Conservation (phyloP, 1,284 basidiomycete species). For the Moesziomyces globuligerus region DNA sequence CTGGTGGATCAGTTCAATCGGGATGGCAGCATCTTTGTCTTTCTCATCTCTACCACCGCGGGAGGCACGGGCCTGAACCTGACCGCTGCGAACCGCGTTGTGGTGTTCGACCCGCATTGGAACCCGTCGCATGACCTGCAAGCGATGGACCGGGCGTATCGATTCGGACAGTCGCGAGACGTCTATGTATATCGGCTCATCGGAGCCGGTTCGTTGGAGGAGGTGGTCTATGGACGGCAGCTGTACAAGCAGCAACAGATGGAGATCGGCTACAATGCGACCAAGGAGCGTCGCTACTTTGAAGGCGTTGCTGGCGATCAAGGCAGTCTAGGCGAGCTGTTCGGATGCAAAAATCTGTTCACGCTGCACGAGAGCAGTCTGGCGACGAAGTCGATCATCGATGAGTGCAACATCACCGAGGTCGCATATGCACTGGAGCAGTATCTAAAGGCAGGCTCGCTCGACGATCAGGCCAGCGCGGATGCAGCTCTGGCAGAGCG, state of each 20-base stretch:
- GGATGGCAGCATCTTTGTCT: slow-evolving; percentile 78
- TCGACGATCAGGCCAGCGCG: slow-evolving; percentile 11
- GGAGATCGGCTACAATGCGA: slow-evolving; percentile 77
- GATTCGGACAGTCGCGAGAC: slow-evolving; percentile 63
- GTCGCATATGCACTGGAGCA: slow-evolving; percentile 33
- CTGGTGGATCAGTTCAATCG: slow-evolving; percentile 82
- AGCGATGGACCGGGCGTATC: slow-evolving; percentile 82
- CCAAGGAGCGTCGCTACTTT: slow-evolving; percentile 74
- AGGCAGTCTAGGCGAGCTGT: slow-evolving; percentile 79
- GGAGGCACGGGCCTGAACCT: slow-evolving; percentile 84
- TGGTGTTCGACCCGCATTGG: slow-evolving; percentile 82
- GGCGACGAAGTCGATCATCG: slow-evolving; percentile 50
- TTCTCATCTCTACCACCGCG: slow-evolving; percentile 83
- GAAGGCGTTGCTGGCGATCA: slow-evolving; percentile 81
- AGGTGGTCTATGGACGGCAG: slow-evolving; percentile 79
- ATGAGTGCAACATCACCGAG: slow-evolving; percentile 51
- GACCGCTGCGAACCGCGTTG: slow-evolving; percentile 88
- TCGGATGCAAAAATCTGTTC: slow-evolving; percentile 84
- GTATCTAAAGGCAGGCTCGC: slow-evolving; percentile 16
- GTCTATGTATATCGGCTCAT: slow-evolving; percentile 57
- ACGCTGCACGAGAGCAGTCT: slow-evolving; percentile 74
- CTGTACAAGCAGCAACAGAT: slow-evolving; percentile 90
- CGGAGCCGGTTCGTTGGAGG: slow-evolving; percentile 53
- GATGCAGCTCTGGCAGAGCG: slow-evolving; percentile 27
- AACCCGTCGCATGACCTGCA: slow-evolving; percentile 88